Evolutionary conservation across 2,329 filamentous ascomycete species (phyloP), one percentile per base, ranked within the genome.

Genomic region (Dothistroma septosporum): DNA sequence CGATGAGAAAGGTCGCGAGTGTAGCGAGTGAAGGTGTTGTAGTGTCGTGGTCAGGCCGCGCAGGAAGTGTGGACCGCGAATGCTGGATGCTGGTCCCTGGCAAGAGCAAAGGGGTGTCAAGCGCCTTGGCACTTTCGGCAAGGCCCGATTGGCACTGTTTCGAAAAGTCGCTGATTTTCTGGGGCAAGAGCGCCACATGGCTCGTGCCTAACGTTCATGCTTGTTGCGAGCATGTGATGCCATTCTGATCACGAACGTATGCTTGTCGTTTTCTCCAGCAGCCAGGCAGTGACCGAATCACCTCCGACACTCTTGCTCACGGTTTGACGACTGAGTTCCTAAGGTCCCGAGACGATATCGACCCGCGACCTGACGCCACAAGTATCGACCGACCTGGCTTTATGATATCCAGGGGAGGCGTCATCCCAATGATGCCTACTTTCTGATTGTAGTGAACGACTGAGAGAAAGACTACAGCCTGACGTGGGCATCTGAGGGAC

Each of bases 101-200:
- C 54, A 58, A 63, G 61, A 62, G 62, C 60, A 58, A 31, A 53
- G 57, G 63, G 59, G 61, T 56, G 61, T 62, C 19, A 35, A 22
- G 55, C 11, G 31, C 12, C 53, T 54, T 54, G 52, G 52, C 52
- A 28, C 24, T 33, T 53, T 54, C 19, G 53, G 53, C 19, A 28
- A 33, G 6, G 4, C 16, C 53, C 53, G 53, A 55, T 55, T 55
- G 53, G 53, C 1, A 8, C 4, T 2, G 47, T 31, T 28, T 12
- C 47, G 21, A 14, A 14, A n/a, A 49, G 21, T n/a, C 21, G 7
- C 28, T 4, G 8, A 49, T 24, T 28, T 31, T 50, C 47, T 28
- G 47, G 47, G 47, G 47, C 47, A 50, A 50, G 24, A 28, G 47
- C 47, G 47, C 47, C 21, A 50, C 21, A 12, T 50, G 21, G 47